Evolutionary conservation across 2,329 filamentous ascomycete genomes (phyloP).

Genomic region (Chalaropsis thielavioides): DNA sequence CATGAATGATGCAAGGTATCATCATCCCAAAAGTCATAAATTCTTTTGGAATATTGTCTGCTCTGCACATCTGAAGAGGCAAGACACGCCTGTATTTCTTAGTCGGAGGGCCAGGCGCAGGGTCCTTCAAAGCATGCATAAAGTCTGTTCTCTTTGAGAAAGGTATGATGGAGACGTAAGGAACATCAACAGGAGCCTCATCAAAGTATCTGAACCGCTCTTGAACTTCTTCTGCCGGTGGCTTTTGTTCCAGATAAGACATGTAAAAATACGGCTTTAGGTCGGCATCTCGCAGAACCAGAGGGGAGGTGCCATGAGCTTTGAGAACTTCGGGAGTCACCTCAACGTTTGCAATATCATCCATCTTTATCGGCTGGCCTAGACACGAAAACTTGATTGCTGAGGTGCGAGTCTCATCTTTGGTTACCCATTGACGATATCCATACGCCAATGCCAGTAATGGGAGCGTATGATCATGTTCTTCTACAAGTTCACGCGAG

Average conservation of each 20-base stretch:
- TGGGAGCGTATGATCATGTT: conserved; percentile 22
- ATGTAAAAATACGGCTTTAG: conserved; percentile 30
- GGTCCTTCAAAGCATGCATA: conserved; percentile 31
- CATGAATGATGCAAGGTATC: conserved; percentile 58
- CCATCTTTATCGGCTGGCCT: background rate
- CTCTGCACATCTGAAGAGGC: conserved; percentile 32
- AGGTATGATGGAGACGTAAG: conserved; percentile 35
- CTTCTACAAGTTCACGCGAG: conserved; percentile 17
- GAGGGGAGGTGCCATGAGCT: conserved; percentile 21
- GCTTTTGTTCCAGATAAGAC: conserved; percentile 33
- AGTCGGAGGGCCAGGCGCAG: conserved; percentile 21
- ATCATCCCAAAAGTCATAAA: conserved; percentile 42
- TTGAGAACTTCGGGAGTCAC: background rate
- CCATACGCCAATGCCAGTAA: conserved; percentile 11
- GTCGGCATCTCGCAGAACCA: conserved; percentile 19
- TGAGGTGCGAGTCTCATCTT: background rate
- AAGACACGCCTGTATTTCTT: conserved; percentile 34
- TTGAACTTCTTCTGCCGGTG: conserved; percentile 26
- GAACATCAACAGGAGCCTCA: conserved; percentile 29
- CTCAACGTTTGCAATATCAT: conserved; percentile 3
- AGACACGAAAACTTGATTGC: conserved; percentile 6
- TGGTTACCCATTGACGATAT: background rate
- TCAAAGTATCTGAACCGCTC: conserved; percentile 27
- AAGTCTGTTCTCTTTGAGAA: conserved; percentile 46
- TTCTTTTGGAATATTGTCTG: conserved; percentile 34